A percentile compares a stretch with the other conserved stretches of the same genome.
phyloP scores from a whole-genome alignment of 163 green algal genomes.

The Dunaliella salina region DNA sequence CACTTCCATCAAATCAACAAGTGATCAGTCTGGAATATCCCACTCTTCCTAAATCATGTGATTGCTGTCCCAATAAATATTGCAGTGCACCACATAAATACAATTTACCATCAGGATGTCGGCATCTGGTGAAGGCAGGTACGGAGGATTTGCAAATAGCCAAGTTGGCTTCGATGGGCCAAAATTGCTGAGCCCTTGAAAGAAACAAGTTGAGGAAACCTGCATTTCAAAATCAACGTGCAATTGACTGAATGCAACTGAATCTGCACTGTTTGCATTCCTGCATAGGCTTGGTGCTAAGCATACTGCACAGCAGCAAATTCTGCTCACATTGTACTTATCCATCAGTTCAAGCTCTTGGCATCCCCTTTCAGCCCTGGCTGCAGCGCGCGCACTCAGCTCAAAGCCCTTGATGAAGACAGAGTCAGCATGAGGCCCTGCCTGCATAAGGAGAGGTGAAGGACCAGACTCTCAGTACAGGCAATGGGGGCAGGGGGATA shows the following conservation, averaged over 20 bases:
- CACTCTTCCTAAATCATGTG: too few species aligned
- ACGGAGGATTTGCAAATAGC: slow-evolving; percentile 58
- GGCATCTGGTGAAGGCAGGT: slow-evolving; percentile 45
- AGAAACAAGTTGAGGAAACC: slow-evolving; percentile 58
- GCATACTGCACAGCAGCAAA: background rate
- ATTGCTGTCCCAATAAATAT: too few species aligned
- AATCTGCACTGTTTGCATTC: too few species aligned
- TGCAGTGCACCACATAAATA: background rate
- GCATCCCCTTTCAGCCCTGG: slow-evolving; percentile 15
- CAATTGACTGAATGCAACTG: background rate
- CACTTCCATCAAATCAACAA: too few species aligned
- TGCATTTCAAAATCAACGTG: slow-evolving; percentile 1
- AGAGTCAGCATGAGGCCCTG: background rate
- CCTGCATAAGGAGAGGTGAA: background rate
- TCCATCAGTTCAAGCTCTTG: slow-evolving; percentile 14
- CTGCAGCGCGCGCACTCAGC: slow-evolving; percentile 37
- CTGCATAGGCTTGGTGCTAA: background rate
- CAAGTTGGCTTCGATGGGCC: slow-evolving; percentile 4
- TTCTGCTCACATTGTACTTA: slow-evolving; percentile 26
- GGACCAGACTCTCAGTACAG: too few species aligned
- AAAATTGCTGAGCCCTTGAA: slow-evolving; percentile 19
- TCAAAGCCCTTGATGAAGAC: slow-evolving; percentile 46
- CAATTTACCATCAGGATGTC: slow-evolving; percentile 38
- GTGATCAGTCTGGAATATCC: too few species aligned
- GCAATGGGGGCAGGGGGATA: too few species aligned